These are phyloP conservation scores for Blyttiomyces sp. DNA, from an alignment of 371 early-diverging fungal genomes.

Conservation along the genomic window DNA sequence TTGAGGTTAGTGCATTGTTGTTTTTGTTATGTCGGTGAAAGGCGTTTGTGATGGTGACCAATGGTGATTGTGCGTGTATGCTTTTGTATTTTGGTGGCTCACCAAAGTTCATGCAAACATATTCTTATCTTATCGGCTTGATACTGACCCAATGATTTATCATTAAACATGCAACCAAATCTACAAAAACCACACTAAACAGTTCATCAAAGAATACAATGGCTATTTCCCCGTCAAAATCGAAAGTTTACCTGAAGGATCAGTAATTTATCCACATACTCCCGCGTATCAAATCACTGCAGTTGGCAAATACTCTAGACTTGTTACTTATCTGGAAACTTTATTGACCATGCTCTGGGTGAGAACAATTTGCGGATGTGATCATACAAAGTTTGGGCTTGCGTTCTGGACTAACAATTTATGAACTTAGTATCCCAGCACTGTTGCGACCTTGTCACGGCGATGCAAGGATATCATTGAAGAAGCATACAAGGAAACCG, in stretches of 20 bases:
- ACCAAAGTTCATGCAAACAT: no score
- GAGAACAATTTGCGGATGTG: constrained; percentile 12
- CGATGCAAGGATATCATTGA: constrained; percentile 58
- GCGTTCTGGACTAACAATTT: not conserved
- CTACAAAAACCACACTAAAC: no score
- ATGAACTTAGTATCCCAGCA: constrained; percentile 64
- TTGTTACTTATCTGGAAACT: constrained; percentile 81
- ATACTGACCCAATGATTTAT: no score
- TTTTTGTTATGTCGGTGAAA: no score
- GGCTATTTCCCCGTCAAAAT: constrained; percentile 81
- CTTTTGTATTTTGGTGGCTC: no score
- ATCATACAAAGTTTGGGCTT: not conserved
- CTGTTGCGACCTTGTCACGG: constrained; percentile 78
- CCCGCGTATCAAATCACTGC: constrained; percentile 77
- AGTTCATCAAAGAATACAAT: constrained; percentile 65
- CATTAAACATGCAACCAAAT: no score
- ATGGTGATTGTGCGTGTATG: no score
- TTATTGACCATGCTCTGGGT: constrained; percentile 78
- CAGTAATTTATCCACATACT: constrained; percentile 70
- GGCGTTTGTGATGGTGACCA: no score
- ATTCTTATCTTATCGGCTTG: no score
- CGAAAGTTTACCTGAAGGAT: constrained; percentile 69
- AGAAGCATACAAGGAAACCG: constrained; percentile 54
- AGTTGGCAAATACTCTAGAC: constrained; percentile 58
- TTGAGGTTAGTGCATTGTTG: constrained; percentile 40